Evolutionary conservation across 1,139 yeast genomes (phyloP).

Genomic region (Taphrina communis): DNA sequence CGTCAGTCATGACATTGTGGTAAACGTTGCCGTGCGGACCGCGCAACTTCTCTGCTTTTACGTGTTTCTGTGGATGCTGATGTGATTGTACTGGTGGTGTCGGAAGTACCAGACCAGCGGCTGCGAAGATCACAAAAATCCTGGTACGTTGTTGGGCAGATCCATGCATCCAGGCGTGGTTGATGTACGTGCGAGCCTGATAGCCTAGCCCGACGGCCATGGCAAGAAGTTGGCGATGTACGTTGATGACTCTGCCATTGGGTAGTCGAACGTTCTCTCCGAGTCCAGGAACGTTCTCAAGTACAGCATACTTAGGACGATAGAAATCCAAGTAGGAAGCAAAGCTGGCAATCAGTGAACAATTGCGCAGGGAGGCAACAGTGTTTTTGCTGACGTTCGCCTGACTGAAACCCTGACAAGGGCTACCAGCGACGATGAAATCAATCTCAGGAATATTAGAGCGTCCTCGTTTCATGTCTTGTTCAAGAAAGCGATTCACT

Average conservation of each 20-base stretch:
- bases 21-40: slow-evolving; percentile 13
- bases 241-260: slow-evolving; percentile 16
- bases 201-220: slow-evolving; percentile 17
- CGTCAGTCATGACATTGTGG: background rate
- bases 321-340: slow-evolving; percentile 28
- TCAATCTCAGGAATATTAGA: slow-evolving; percentile 11
- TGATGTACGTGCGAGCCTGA: slow-evolving; percentile 12
- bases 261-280: slow-evolving; percentile 1
- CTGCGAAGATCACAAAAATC: slow-evolving; percentile 17
- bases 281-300: slow-evolving; percentile 20
- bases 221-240: slow-evolving; percentile 17
- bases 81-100: slow-evolving; percentile 18
- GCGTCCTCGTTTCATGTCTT: background rate
- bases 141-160: slow-evolving; percentile 15
- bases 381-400: slow-evolving; percentile 12
- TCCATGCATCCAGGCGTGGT: slow-evolving; percentile 18
- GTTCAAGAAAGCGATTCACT: slow-evolving; percentile 8
- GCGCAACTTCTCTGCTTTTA: background rate
- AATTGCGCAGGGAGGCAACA: slow-evolving; percentile 9
- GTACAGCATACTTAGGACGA: slow-evolving; percentile 28
- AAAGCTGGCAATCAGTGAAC: slow-evolving; percentile 24
- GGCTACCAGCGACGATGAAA: slow-evolving; percentile 28
- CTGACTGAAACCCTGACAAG: slow-evolving; percentile 29
- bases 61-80: slow-evolving; percentile 6
- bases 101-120: slow-evolving; percentile 16